Percentiles rank a stretch among this genome's conserved stretches.
phyloP scores from a whole-genome alignment of 257 asterid species.

The Nicotiana sylvestris region DNA sequence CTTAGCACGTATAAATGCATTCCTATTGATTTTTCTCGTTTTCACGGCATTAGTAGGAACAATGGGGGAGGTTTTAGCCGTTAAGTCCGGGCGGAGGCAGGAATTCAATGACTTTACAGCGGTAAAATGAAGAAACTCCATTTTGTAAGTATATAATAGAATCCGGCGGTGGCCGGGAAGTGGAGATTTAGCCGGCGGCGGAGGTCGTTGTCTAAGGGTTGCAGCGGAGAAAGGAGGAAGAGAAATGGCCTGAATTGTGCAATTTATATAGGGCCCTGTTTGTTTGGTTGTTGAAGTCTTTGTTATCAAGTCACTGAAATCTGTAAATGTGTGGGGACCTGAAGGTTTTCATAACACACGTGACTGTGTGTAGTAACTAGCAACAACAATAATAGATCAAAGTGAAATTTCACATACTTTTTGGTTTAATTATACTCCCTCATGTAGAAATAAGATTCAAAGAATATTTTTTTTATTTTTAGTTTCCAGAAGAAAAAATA shows the following conservation, averaged over 20 bases:
- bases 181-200: background rate
- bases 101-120: background rate
- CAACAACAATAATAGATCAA: too few species aligned
- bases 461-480: too few species aligned
- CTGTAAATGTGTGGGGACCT: too few species aligned
- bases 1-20: background rate
- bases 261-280: background rate
- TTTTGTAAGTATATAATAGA: background rate
- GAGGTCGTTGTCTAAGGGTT: background rate
- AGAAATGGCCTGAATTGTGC: background rate
- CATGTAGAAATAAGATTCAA: too few species aligned
- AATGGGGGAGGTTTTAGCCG: background rate
- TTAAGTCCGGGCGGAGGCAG: background rate
- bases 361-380: too few species aligned
- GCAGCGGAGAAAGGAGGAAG: background rate
- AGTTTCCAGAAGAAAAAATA: too few species aligned
- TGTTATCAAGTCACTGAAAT: too few species aligned
- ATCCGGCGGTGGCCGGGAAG: background rate
- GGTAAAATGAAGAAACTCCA: conserved; percentile 4
- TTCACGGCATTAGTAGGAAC: background rate
- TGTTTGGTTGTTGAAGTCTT: background rate
- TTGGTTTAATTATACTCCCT: too few species aligned
- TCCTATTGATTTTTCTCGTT: background rate
- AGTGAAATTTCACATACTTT: too few species aligned
- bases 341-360: too few species aligned